These are phyloP conservation scores for Fusarium paranaense DNA, from an alignment of 2,329 filamentous ascomycete species.

Conservation along the genomic window DNA sequence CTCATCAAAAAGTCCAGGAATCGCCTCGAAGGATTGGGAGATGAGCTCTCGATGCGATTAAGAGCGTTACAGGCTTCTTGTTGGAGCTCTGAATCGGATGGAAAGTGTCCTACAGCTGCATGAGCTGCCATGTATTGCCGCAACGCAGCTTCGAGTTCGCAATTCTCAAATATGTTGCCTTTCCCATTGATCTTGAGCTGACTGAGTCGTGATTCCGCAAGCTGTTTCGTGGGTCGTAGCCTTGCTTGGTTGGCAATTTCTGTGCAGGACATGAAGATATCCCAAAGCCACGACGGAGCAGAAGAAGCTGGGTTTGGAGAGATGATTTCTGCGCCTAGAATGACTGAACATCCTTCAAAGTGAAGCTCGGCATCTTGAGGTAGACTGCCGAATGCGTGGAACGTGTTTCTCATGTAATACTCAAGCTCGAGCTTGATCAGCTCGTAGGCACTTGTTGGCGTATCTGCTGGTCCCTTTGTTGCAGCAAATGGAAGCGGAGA, in stretches of 20 bases:
- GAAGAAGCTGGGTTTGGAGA: constrained; percentile 22
- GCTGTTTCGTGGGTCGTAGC: constrained; percentile 22
- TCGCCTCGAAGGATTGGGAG: constrained; percentile 6
- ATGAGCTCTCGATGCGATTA: constrained; percentile 4
- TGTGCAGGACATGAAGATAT: constrained; percentile 30
- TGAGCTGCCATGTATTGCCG: constrained; percentile 27
- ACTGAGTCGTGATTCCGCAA: constrained; percentile 22
- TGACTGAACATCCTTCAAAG: constrained; percentile 33
- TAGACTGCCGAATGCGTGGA: constrained; percentile 14
- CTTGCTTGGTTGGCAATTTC: constrained; percentile 32
- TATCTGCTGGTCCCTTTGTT: constrained; percentile 34
- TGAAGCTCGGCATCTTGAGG: constrained; percentile 26
- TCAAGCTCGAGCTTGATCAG: constrained; percentile 33
- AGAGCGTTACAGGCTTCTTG: constrained; percentile 30
- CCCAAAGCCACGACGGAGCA: constrained; percentile 31
- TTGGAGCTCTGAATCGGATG: constrained; percentile 29
- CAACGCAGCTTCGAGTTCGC: constrained; percentile 26
- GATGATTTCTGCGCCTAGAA: constrained; percentile 28
- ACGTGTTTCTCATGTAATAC: constrained; percentile 30
- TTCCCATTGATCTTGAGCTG: constrained; percentile 36
- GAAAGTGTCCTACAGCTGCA: constrained; percentile 18
- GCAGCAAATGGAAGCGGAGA: constrained; percentile 32
- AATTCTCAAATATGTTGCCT: constrained; percentile 36
- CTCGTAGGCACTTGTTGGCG: constrained; percentile 36
- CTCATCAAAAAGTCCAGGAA: constrained; percentile 35